Evolutionary conservation across 208 protist genomes (phyloP), one percentile per base, ranked within the genome.

Genomic region (Trypanosoma avium): DNA sequence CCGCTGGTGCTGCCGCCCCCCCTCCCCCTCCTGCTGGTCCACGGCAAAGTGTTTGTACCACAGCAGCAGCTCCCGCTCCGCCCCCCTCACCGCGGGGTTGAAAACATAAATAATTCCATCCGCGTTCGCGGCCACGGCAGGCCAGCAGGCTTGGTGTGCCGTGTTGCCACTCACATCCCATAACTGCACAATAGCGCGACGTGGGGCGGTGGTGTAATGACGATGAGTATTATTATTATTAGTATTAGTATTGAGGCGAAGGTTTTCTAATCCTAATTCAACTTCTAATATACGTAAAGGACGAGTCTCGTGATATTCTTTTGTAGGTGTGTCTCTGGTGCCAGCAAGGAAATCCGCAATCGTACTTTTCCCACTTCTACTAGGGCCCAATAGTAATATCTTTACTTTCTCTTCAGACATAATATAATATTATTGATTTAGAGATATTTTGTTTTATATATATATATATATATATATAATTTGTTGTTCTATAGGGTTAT

Each of bases 1-100:
- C 42, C 73, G 64, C 60, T 86, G 73, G 21, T 62, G 38, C 38
- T 92, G 83, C 12, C 86, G 79, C 46, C 61, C 42, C 9, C 81
- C 82, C 55, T 94, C 88, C 4, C 89, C 60, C 57, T 86, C 68
- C 17, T 86, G 71, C 48, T 87, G 82, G 52, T 88, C 76, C 15
- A 88, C 35, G 3, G 83, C 84, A 64, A 96, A 97, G 27, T 90
- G 82, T 68, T 96, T 97, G 74, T 94, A 77, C 91, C 93, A 97
- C 58, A 95, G 66, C 60, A 81, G 67, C 5, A 97, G 70, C 69
- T 97, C 90, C 63, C 84, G 88, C 67, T 92, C 82, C 13, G 79
- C 63, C 45, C 81, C 77, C 47, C 77, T 75, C 29, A 94, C 67
- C 45, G 79, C 84, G 0, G 89, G 85, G 59, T 95, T 93, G 59